A percentile compares a stretch with the other conserved stretches of the same genome.
Conservation (phyloP, 805 yeast genomes). For the Metschnikowia cerradonensis region DNA sequence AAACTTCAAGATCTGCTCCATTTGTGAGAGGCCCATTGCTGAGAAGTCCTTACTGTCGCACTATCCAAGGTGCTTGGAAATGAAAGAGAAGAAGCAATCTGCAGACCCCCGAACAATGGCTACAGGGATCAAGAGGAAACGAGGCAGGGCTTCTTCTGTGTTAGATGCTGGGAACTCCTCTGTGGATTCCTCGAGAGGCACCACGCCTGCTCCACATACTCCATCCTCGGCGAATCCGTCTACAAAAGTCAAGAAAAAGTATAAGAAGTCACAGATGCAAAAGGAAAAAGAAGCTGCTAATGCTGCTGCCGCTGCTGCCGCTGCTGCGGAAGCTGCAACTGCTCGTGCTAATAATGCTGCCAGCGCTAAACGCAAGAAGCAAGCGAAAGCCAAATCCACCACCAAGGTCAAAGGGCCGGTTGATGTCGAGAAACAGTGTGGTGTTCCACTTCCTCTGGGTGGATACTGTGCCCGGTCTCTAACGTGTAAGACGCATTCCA, state of each 20-base stretch:
- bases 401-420: slow-evolving; percentile 75
- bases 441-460: slow-evolving; percentile 91
- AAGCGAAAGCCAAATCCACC: slow-evolving; percentile 34
- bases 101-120: slow-evolving; percentile 13
- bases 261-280: slow-evolving; percentile 41
- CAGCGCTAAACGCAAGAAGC: slow-evolving; percentile 29
- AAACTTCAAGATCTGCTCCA: slow-evolving; percentile 36
- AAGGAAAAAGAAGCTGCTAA: slow-evolving; percentile 45
- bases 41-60: slow-evolving; percentile 30
- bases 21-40: slow-evolving; percentile 40
- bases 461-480: slow-evolving; percentile 93
- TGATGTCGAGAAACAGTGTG: slow-evolving; percentile 92
- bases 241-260: slow-evolving; percentile 38
- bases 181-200: slow-evolving; percentile 37
- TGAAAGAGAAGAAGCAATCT: slow-evolving; percentile 32
- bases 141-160: slow-evolving; percentile 25
- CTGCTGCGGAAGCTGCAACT: slow-evolving; percentile 27
- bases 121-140: slow-evolving; percentile 21
- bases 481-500: slow-evolving; percentile 96
- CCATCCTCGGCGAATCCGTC: slow-evolving; percentile 19
- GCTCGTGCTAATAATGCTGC: slow-evolving; percentile 13
- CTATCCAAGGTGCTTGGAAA: slow-evolving; percentile 33
- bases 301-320: slow-evolving; percentile 44
- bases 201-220: slow-evolving; percentile 34
- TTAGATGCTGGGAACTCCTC: slow-evolving; percentile 35